Conservation (phyloP, 768 basidiomycete genomes). For the Termitomyces titanicus region DNA sequence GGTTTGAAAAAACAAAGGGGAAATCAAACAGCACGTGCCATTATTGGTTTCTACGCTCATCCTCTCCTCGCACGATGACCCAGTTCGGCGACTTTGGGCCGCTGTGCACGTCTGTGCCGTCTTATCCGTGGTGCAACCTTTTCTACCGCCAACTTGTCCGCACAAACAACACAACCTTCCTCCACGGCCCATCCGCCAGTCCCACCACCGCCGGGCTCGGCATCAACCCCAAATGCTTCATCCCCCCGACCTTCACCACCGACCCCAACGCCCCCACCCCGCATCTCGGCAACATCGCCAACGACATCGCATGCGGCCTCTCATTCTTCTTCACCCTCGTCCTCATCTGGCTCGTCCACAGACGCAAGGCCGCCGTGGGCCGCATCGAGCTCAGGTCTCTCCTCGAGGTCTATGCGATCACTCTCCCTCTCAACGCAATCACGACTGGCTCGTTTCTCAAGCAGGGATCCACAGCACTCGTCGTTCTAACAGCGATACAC, state of each 20-base stretch:
- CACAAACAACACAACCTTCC: constrained; percentile 35
- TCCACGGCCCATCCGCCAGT: constrained; percentile 41
- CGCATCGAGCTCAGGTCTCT: constrained; percentile 71
- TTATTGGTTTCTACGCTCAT: not conserved
- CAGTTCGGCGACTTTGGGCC: constrained; percentile 72
- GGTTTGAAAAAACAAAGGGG: too few relatives aligned
- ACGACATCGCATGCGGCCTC: constrained; percentile 77
- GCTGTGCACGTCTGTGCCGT: constrained; percentile 66
- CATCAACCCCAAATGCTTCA: constrained; percentile 78
- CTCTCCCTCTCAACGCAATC: constrained; percentile 75
- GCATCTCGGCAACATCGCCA: constrained; percentile 75
- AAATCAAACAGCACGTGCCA: too few relatives aligned
- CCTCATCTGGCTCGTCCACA: constrained; percentile 55
- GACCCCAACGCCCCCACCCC: constrained; percentile 25
- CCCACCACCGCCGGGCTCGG: constrained; percentile 69
- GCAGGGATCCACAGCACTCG: constrained; percentile 72
- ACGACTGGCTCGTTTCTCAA: constrained; percentile 75
- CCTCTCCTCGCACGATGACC: constrained; percentile 27
- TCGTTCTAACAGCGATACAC: constrained; percentile 73
- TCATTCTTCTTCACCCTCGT: constrained; percentile 56
- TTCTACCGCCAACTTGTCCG: constrained; percentile 70
- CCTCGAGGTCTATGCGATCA: constrained; percentile 62
- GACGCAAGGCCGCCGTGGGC: constrained; percentile 89
- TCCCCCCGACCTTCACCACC: constrained; percentile 53
- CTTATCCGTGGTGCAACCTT: constrained; percentile 92